Conservation (phyloP, 305 asterid genomes). For the Galium porrigens region DNA sequence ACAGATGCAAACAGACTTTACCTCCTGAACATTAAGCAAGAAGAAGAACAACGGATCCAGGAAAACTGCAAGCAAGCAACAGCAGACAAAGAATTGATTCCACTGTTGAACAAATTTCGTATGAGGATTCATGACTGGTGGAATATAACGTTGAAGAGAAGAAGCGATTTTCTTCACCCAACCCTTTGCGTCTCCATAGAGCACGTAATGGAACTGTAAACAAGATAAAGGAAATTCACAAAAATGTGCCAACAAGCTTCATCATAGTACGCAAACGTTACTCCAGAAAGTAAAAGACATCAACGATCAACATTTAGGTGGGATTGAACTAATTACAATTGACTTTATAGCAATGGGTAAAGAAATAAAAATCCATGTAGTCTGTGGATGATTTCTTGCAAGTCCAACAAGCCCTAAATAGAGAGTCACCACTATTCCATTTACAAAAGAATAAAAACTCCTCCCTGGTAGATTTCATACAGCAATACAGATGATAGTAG, state of each 20-base stretch:
- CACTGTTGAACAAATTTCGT: slow-evolving; percentile 49
- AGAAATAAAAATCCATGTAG: not conserved
- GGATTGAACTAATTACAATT: not conserved
- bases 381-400: not conserved
- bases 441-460: not conserved
- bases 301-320: not conserved
- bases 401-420: not conserved
- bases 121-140: slow-evolving; percentile 77
- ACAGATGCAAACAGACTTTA: slow-evolving; percentile 14
- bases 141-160: slow-evolving; percentile 33
- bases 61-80: slow-evolving; percentile 53
- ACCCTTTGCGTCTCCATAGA: slow-evolving; percentile 61
- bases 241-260: slow-evolving; percentile 12
- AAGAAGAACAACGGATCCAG: slow-evolving; percentile 76
- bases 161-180: slow-evolving; percentile 43
- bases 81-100: slow-evolving; percentile 59
- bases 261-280: not conserved
- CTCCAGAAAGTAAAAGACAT: not conserved
- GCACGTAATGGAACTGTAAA: slow-evolving; percentile 48
- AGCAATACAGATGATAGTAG: not conserved
- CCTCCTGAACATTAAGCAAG: slow-evolving; percentile 45
- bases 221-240: slow-evolving; percentile 10
- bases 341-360: not conserved
- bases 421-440: not conserved
- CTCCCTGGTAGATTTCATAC: not conserved